Percentiles rank a stretch among this genome's conserved stretches.
Conservation (phyloP, 2,329 filamentous ascomycete species). For the Dendryphion nanum region DNA sequence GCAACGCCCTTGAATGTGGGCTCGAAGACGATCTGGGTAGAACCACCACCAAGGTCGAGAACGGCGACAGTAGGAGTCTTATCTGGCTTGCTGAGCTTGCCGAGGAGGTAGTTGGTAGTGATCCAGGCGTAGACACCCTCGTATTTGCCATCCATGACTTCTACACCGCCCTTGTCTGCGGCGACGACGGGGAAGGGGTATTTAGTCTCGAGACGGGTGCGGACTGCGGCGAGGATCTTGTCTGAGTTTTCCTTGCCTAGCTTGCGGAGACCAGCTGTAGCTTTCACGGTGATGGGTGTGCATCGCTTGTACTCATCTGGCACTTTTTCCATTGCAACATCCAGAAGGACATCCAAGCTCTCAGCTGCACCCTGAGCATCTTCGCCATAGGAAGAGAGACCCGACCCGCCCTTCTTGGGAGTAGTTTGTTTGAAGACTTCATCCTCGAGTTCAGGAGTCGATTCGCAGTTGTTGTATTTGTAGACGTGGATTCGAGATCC, state of each 20-base stretch:
- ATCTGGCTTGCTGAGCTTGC: conserved; percentile 93
- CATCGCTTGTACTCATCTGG: conserved; percentile 89
- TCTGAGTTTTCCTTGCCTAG: conserved; percentile 78
- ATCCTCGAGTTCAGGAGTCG: conserved; percentile 89
- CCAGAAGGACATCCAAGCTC: conserved; percentile 84
- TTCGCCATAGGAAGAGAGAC: conserved; percentile 80
- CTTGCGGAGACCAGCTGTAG: conserved; percentile 88
- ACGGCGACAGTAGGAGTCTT: conserved; percentile 88
- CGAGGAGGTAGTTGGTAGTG: conserved; percentile 96
- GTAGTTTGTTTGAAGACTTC: conserved; percentile 94
- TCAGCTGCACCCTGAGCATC: conserved; percentile 86
- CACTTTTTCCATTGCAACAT: conserved; percentile 78
- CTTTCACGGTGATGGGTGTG: conserved; percentile 95
- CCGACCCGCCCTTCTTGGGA: conserved; percentile 74
- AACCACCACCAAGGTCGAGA: conserved; percentile 94
- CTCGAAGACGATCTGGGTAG: conserved; percentile 98
- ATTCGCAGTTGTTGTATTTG: conserved; percentile 97
- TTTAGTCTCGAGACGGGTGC: conserved; percentile 76
- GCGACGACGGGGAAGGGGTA: conserved; percentile 96
- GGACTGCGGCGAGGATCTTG: conserved; percentile 82
- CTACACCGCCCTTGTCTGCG: conserved; percentile 78
- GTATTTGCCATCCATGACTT: conserved; percentile 96
- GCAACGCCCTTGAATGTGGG: conserved; percentile 78
- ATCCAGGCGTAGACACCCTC: conserved; percentile 99
- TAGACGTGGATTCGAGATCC: conserved; percentile 98